Evolutionary conservation across 176 grass and related monocot species (phyloP).

Genomic region (Poa annua): DNA sequence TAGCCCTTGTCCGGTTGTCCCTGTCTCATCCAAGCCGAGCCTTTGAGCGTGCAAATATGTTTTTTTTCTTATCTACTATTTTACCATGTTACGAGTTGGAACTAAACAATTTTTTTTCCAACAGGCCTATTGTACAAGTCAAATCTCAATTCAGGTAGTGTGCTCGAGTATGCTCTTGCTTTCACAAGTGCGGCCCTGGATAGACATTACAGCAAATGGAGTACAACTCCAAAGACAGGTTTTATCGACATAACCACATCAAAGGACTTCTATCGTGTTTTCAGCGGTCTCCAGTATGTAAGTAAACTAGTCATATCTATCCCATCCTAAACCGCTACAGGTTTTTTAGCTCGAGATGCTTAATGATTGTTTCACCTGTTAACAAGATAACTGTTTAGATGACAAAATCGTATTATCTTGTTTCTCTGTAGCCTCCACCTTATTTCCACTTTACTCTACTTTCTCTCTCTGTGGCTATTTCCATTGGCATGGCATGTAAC

Average conservation of each 20-base stretch:
- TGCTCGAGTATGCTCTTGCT: conserved; percentile 97
- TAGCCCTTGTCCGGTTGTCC: conserved; percentile 33
- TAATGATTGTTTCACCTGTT: conserved; percentile 11
- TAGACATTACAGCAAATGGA: conserved; percentile 99
- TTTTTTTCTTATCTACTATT: background rate
- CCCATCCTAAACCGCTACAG: background rate
- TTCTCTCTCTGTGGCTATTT: background rate
- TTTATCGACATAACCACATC: conserved; percentile 98
- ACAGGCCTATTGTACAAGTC: conserved; percentile 91
- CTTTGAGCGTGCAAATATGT: background rate
- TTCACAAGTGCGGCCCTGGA: conserved; percentile 95
- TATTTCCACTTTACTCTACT: background rate
- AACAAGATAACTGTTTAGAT: background rate
- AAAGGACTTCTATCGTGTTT: conserved; percentile 96
- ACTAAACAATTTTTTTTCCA: conserved; percentile 15
- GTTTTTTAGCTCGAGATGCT: conserved; percentile 15
- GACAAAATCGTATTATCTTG: background rate
- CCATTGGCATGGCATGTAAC: conserved; percentile 10
- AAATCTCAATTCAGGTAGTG: conserved; percentile 81
- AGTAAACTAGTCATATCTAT: conserved; percentile 43
- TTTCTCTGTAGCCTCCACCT: background rate
- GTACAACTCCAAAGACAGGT: conserved; percentile 93
- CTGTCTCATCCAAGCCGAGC: background rate
- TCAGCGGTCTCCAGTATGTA: conserved; percentile 99
- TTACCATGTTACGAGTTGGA: conserved; percentile 3